Evolutionary conservation across 305 asterid genomes (phyloP), one percentile per base, ranked within the genome.

Genomic region (Fraxinus velutina): DNA sequence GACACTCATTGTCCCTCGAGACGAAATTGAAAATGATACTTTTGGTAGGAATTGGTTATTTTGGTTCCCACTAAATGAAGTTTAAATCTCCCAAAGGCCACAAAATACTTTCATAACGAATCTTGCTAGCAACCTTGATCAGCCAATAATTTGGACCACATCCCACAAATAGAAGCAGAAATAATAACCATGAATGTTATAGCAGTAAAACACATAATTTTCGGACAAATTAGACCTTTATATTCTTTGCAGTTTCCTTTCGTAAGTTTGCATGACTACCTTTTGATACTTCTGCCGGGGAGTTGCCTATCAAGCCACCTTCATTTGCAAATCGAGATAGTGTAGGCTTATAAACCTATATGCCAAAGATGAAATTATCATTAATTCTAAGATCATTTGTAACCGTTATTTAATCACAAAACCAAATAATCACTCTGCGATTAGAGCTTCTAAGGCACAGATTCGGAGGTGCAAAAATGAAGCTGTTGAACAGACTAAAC

Each of bases 341-440:
- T 68, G 97, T 81, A 75, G 99, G 99, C 85, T 87, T 88, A 85
- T 95, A 94, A n/a, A 94, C 97, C 99, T 95, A 87, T 79, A 62
- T 85, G 76, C 77, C 75, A 83, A 85, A 79, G 79, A 81, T 73
- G 36, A 71, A 62, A 80, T 10, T 76, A 62, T 83, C 81, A 81
- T 37, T 77, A 84, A 32, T 12, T 50, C 2, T 72, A 36, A 66
- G 74, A 68, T 19, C 37, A 29, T 77, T 81, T 32, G 29, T 77
- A 57, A 73, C 37, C 78, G 30, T 50, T 57, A 17, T 66, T 77
- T 7, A 52, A 52, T 39, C 19, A 76, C 73, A 82, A 74, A 39
- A 33, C 75, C 80, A 55, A 29, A 27, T 44, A 27, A 66, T 22
- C 50, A 30, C 19, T 4, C 27, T 13, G 57, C 47, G 44, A 34